These are phyloP conservation scores for Lunularia cruciata DNA, from an alignment of 225 moss, liverwort and hornwort genomes.

Conservation along the genomic window DNA sequence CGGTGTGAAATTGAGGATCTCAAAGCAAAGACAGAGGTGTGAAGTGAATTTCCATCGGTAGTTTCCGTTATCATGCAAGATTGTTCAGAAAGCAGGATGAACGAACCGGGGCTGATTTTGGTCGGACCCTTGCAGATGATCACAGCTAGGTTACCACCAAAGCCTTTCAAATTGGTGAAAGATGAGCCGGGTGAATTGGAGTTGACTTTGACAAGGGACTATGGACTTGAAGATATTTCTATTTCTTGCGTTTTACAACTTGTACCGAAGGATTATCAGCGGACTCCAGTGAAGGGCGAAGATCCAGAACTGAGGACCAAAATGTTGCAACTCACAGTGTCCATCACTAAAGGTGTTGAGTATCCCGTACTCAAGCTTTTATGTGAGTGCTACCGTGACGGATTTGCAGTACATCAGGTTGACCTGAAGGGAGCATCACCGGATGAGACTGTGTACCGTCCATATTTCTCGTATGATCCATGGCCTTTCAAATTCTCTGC, in stretches of 20 bases:
- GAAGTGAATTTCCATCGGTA: not conserved
- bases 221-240: conserved; percentile 46
- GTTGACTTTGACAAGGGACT: conserved; percentile 37
- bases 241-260: conserved; percentile 35
- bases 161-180: conserved; percentile 35
- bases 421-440: conserved; percentile 29
- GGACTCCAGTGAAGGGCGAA: conserved; percentile 38
- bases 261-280: conserved; percentile 30
- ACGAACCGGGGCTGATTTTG: not conserved
- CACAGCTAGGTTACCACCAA: conserved; percentile 29
- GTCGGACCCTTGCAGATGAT: conserved; percentile 33
- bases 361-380: conserved; percentile 30
- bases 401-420: conserved; percentile 48
- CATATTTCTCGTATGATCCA: conserved; percentile 48
- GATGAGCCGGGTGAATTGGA: conserved; percentile 40
- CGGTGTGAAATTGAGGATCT: conserved; percentile 40
- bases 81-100: not conserved
- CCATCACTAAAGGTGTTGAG: conserved; percentile 29
- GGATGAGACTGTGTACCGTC: conserved; percentile 34
- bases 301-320: conserved; percentile 38
- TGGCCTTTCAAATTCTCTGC: not conserved
- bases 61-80: no score
- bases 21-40: conserved; percentile 26
- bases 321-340: conserved; percentile 46
- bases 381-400: conserved; percentile 46